phyloP scores from a whole-genome alignment of 192 early-diverging fungal species.

The Backusella liffmaniae region DNA sequence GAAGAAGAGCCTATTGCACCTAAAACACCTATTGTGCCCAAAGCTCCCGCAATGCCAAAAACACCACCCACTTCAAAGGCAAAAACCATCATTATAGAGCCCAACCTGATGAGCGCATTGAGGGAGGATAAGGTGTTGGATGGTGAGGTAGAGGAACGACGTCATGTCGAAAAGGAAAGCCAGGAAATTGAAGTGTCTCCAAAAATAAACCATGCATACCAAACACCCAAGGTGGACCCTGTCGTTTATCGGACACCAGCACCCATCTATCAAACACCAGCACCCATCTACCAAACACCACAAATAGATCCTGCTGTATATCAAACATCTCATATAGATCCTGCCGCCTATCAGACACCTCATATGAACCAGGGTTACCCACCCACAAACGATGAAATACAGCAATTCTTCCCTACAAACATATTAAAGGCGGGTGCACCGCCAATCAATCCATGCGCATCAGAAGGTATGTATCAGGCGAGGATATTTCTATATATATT shows the following conservation, averaged over 20 bases:
- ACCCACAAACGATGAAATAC: neutral
- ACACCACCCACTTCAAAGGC: neutral
- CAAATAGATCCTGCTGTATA: neutral
- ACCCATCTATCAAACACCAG: neutral
- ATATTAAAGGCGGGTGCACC: constrained; percentile 15
- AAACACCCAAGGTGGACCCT: neutral
- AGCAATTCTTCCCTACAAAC: neutral
- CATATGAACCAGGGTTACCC: neutral
- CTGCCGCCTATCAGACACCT: neutral
- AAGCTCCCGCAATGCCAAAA: neutral
- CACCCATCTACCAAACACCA: neutral
- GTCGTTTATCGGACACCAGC: neutral
- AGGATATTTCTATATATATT: neutral
- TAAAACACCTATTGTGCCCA: neutral
- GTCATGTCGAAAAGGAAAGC: constrained; percentile 7
- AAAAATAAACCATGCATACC: neutral
- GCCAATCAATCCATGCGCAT: neutral
- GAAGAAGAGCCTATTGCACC: neutral
- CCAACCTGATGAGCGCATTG: neutral
- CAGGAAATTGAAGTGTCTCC: neutral
- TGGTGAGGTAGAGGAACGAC: neutral
- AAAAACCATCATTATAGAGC: neutral
- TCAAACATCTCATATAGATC: neutral
- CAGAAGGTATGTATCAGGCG: neutral
- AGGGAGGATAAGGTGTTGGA: neutral